Base-by-base conservation (phyloP, 257 asterid genomes). In the Solanum sitiens region DNA sequence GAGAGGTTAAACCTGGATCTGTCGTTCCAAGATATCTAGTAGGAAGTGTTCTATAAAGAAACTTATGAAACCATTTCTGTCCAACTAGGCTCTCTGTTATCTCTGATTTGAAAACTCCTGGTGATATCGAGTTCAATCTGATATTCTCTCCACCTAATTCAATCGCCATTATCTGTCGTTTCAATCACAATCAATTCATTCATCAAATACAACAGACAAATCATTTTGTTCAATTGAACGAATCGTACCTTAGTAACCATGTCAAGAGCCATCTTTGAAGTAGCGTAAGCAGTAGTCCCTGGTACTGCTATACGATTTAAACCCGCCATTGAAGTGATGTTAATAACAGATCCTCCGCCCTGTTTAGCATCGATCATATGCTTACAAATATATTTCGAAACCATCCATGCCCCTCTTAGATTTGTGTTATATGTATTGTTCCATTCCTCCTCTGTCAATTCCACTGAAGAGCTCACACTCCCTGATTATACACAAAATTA, bases 1-100 rank as follows among this genome's bases (percentile, higher is more conserved):
- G 82, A 23, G 93, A 91, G 32, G 92, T 91, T 86, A 92, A 77
- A 7, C 88, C 93, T 10, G 94, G 94, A 87, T 90, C 90, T 9
- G 89, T 39, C 1, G 87, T 86, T 21, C 90, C 89, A 47, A 35
- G 42, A 32, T 86, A 50, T 67, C 86, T 70, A 8, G 87, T 35
- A 18, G 93, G 93, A 37, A 87, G 15, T 0, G 83, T 87, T 59
- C 21, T 92, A 5, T 11, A 45, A 47, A 86, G 86, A 35, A 89
- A 90, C 8, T 79, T 87, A 25, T 89, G 37, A 27, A 91, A 35
- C 92, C 92, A 89, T 12, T 89, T 40, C 18, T 89, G 87, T 13
- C 82, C n/a, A 6, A 92, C 3, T 27, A 92, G 89, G 18, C 45
- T 65, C 82, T 86, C 76, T 2, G 91, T 91, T 33, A 91, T 90